A percentile compares a stretch with the other conserved stretches of the same genome.
phyloP scores from a whole-genome alignment of 257 asterid species.

The Jacaranda copaia region DNA sequence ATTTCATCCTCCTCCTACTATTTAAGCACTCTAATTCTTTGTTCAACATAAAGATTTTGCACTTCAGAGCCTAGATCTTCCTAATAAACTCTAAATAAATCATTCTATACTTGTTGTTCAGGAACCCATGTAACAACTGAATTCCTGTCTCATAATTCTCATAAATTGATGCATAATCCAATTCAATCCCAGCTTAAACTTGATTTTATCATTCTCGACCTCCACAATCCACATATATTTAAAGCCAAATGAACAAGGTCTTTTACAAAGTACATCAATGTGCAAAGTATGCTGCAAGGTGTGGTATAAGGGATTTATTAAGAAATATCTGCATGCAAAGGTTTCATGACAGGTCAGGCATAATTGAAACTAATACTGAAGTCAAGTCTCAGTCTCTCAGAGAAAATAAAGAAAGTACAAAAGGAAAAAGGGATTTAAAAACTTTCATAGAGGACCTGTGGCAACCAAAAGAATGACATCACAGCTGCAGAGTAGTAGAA shows the following conservation, averaged over 20 bases:
- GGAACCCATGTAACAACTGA: background rate
- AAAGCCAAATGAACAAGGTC: background rate
- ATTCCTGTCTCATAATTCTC: constrained; percentile 11
- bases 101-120: background rate
- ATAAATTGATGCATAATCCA: constrained; percentile 13
- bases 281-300: constrained; percentile 2
- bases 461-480: constrained; percentile 75
- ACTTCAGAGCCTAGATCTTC: background rate
- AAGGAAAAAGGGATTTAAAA: constrained; percentile 19
- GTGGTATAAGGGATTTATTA: constrained; percentile 5
- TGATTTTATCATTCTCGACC: constrained; percentile 12
- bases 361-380: constrained; percentile 2
- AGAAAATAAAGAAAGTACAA: constrained; percentile 9
- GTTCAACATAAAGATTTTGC: background rate
- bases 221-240: constrained; percentile 19
- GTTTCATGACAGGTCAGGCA: constrained; percentile 14
- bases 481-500: constrained; percentile 86
- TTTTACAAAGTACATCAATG: constrained; percentile 16
- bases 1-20: background rate
- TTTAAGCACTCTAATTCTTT: background rate
- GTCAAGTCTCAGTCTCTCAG: background rate
- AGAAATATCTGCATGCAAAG: constrained; percentile 23
- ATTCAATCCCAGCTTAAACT: background rate
- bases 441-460: constrained; percentile 60
- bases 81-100: background rate